Base-by-base conservation (phyloP, 257 asterid genomes). In the Solanum sitiens region DNA sequence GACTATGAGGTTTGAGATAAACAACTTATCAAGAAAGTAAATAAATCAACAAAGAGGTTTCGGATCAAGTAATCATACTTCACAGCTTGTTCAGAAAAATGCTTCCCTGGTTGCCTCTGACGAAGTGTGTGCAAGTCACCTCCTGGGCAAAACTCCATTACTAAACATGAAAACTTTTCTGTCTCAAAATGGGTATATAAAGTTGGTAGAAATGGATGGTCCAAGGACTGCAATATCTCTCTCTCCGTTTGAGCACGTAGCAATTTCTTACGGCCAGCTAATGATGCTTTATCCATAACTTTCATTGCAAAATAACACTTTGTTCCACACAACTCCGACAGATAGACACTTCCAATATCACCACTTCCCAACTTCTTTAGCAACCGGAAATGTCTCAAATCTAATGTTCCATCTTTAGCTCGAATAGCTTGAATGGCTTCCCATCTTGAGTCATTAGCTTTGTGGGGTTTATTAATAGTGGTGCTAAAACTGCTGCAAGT, bases 51-150 rank as follows among this genome's bases (percentile, higher is more conserved):
- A 8, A 79, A 79, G 85, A 79, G 63, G 40, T 27, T 79, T 45
- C 10, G 3, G 67, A 20, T 27, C 8, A 79, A 79, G 67, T 79
- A 79, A 79, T 25, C 65, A 32, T 79, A 79, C 85, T 79, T 79
- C 42, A 79, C 85, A 27, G 85, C 85, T 79, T 79, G 85, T 47
- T 79, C 85, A 15, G 85, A 79, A 45, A 79, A 79, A 79, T 79
- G 85, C 40, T 79, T 79, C 39, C 85, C 85, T 27, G 85, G 85
- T 45, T 79, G 85, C 67, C 85, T 79, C n/a, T 79, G 85, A 30
- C 85, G 85, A 79, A 79, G 85, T 79, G 85, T 79, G 39, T 79
- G 85, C 67, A 79, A 79, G 42, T 79, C 85, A 45, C 85, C 85
- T 27, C 85, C 85, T 3, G 85, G 85, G 67, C 85, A 79, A 27